Base-by-base conservation (phyloP, 2,329 filamentous ascomycete genomes). In the Hyphodiscus sp. region DNA sequence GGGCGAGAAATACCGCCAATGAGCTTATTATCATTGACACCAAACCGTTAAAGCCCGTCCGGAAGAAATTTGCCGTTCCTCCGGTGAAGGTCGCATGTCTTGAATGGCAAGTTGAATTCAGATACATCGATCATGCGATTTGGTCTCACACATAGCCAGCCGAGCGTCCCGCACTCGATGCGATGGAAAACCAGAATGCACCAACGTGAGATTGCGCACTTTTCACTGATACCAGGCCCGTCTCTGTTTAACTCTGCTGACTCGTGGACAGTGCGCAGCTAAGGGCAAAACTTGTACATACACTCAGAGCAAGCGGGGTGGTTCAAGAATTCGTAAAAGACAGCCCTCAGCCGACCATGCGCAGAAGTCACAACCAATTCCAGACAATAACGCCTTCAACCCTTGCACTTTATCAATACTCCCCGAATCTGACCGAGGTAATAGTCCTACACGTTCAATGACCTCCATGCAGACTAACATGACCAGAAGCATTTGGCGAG, bases 71-170 rank as follows among this genome's bases (percentile, higher is more conserved):
- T 42, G 57, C 58, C 4, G 58, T 62, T 20, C 76, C 75, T 47
- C 76, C 76, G 1, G 75, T 77, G 26, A 78, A 78, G 63, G 69
- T 75, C 49, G 76, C 76, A 20, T 78, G 76, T 59, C 68, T 78
- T 53, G 71, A 74, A 50, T 78, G 75, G 75, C 77, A 71, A 55
- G 72, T 30, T 38, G 33, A 20, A n/a, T 48, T n/a, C 18, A 30
- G 29, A n/a, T 38, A 6, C 33, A 38, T 38, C 33, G 11, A 38
- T 38, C 5, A n/a, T 38, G 5, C 33, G 29, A 44, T 19, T 30
- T 38, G 29, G 18, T 33, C 29, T 49, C 48, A 53, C 10, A 23
- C 47, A n/a, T 41, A 15, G 8, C 18, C 47, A 76, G 74, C 62
- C 71, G 74, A 54, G 68, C 72, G 49, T 73, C 73, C 38, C 69